Percentiles rank a stretch among this genome's conserved stretches.
These are phyloP conservation scores for Hypomontagnella submonticulosa DNA, from an alignment of 495 filamentous ascomycete genomes.

Conservation along the genomic window DNA sequence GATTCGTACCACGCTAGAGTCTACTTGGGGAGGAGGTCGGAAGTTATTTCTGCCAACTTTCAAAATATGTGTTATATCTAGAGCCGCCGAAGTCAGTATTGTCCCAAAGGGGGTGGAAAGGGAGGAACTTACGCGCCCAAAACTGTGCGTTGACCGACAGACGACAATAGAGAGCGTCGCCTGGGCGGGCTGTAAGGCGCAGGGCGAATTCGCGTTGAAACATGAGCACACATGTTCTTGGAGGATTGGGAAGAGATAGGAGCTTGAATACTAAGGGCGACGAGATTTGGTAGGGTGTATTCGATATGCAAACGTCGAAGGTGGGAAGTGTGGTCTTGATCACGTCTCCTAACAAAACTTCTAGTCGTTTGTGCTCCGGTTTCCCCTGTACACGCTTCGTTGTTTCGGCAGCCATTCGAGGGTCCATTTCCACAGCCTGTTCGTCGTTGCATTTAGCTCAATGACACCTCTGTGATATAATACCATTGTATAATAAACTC, in stretches of 20 bases:
- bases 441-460: conserved; percentile 12
- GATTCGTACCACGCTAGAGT: conserved; percentile 68
- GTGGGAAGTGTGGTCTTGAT: conserved; percentile 69
- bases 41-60: conserved; percentile 94
- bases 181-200: conserved; percentile 69
- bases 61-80: conserved; percentile 45
- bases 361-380: conserved; percentile 79
- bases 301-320: conserved; percentile 71
- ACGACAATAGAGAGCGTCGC: conserved; percentile 86
- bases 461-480: neutral
- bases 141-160: conserved; percentile 93
- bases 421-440: conserved; percentile 82
- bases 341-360: conserved; percentile 90
- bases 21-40: conserved; percentile 84
- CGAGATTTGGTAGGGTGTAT: conserved; percentile 95
- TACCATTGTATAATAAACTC: neutral
- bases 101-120: neutral
- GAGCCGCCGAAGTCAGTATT: neutral
- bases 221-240: conserved; percentile 86
- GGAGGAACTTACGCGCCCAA: conserved; percentile 65
- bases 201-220: conserved; percentile 65
- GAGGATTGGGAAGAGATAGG: conserved; percentile 75
- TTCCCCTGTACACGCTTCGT: conserved; percentile 93
- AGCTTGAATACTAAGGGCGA: conserved; percentile 93
- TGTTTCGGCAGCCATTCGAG: conserved; percentile 95